Base-by-base conservation (phyloP, 108 stramenopile species). In the Schizochytrium sp. region DNA sequence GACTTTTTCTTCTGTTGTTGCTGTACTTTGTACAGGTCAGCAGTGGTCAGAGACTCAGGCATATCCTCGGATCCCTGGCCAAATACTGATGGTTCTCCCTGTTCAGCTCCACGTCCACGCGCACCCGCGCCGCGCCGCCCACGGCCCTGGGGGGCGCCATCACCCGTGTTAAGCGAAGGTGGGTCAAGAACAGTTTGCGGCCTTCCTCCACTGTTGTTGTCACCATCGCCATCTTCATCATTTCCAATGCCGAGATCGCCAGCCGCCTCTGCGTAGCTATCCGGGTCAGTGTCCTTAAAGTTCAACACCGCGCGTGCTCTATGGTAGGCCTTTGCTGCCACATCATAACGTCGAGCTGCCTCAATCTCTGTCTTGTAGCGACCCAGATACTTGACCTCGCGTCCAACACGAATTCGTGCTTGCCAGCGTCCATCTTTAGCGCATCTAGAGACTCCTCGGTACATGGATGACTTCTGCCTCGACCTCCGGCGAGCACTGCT, bases 391-490 rank as follows among this genome's bases (percentile, higher is more conserved):
- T 19, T 50, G 76, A 83, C 76, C 8, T 10, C 47, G 50, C 15
- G 47, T n/a, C 76, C 76, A 3, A 83, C 53, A 12, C 76, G 76
- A 53, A 83, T 83, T n/a, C 76, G 47, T 38, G 76, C 76, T 53
- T 83, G 76, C 76, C 76, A 83, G 76, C 76, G 76, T 5, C 76
- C 76, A 53, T 83, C 76, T 53, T 83, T 83, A 38, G 5, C 28
- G 76, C 76, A 83, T 17, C 76, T 3, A 7, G 76, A 83, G 53
- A 83, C 76, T 17, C 76, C 76, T 47, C 76, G 76, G 76, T 83
- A 83, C 5, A 10, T 40, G 15, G 76, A 83, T 47, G 50, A 55
- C 28, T 83, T 83, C 1, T 28, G 10, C n/a, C 76, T 17, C 17
- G 76, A 83, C 38, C 76, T 47, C 15, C 76, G 76, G 47, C 53